phyloP scores from a whole-genome alignment of 495 filamentous ascomycete species.

The Acidiella bohemica region DNA sequence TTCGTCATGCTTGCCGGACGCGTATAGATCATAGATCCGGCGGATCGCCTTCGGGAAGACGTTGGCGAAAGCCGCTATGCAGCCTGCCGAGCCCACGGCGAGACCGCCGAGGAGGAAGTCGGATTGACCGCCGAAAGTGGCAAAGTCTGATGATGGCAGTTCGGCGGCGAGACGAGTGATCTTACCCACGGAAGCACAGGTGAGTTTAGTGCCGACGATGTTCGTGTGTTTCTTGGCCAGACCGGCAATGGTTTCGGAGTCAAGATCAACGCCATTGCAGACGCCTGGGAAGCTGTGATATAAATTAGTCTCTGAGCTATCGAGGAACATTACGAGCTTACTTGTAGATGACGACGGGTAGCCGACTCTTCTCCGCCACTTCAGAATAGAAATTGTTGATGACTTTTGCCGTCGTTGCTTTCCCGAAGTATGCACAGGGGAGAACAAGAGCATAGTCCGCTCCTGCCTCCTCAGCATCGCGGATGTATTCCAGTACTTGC shows the following conservation, averaged over 20 bases:
- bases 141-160: slow-evolving; percentile 43
- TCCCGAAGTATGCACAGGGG: slow-evolving; percentile 53
- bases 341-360: slow-evolving; percentile 57
- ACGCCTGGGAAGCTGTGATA: slow-evolving; percentile 35
- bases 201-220: slow-evolving; percentile 54
- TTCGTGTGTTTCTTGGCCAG: slow-evolving; percentile 39
- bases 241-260: slow-evolving; percentile 44
- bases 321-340: not conserved
- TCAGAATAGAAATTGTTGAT: slow-evolving; percentile 48
- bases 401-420: slow-evolving; percentile 42
- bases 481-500: slow-evolving; percentile 45
- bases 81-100: slow-evolving; percentile 46
- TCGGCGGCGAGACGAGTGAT: slow-evolving; percentile 43
- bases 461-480: slow-evolving; percentile 43
- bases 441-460: slow-evolving; percentile 49
- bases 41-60: slow-evolving; percentile 46
- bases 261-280: slow-evolving; percentile 57
- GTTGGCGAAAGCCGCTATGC: slow-evolving; percentile 54
- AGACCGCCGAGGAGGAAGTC: slow-evolving; percentile 56
- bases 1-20: slow-evolving; percentile 36
- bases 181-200: slow-evolving; percentile 57
- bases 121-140: slow-evolving; percentile 54
- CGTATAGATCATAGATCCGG: slow-evolving; percentile 41
- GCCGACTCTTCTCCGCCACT: slow-evolving; percentile 35
- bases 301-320: no score